These are phyloP conservation scores for Wickerhamiella dianesei DNA, from an alignment of 805 yeast genomes.

Conservation along the genomic window DNA sequence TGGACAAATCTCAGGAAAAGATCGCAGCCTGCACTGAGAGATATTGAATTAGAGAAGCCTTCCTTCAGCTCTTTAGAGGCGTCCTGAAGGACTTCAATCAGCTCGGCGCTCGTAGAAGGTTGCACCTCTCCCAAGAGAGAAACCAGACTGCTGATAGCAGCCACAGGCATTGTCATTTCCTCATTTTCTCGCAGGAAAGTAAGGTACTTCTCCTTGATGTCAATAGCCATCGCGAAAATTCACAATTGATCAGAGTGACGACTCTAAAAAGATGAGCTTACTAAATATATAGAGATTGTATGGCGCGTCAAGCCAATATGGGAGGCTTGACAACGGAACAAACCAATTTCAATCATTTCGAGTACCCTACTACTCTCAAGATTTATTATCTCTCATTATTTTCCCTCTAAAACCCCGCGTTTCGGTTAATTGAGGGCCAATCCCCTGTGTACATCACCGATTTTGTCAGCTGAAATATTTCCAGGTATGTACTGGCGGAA, in stretches of 20 bases:
- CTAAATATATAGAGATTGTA: too few relatives aligned
- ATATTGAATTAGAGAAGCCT: slow-evolving; percentile 79
- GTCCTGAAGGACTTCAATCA: slow-evolving; percentile 64
- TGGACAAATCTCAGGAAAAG: slow-evolving; percentile 86
- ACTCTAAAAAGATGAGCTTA: too few relatives aligned
- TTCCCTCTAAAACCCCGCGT: too few relatives aligned
- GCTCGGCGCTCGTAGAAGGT: slow-evolving; percentile 88
- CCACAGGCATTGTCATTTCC: slow-evolving; percentile 99
- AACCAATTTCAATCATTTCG: too few relatives aligned
- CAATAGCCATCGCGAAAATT: slow-evolving; percentile 34
- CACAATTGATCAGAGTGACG: too few relatives aligned
- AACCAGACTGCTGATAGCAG: slow-evolving; percentile 91
- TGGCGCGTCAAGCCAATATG: too few relatives aligned
- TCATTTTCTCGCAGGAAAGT: slow-evolving; percentile 73
- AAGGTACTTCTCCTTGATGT: slow-evolving; percentile 69
- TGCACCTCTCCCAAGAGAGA: slow-evolving; percentile 68
- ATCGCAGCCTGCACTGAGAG: slow-evolving; percentile 95
- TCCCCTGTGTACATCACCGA: neutral
- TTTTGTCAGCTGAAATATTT: neutral
- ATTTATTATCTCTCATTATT: too few relatives aligned
- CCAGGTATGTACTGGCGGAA: neutral
- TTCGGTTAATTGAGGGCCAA: neutral
- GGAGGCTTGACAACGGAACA: too few relatives aligned
- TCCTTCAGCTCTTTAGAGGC: slow-evolving; percentile 64
- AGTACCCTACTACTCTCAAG: too few relatives aligned